Base-by-base conservation (phyloP, 768 basidiomycete species). In the Boletus subparvulus region DNA sequence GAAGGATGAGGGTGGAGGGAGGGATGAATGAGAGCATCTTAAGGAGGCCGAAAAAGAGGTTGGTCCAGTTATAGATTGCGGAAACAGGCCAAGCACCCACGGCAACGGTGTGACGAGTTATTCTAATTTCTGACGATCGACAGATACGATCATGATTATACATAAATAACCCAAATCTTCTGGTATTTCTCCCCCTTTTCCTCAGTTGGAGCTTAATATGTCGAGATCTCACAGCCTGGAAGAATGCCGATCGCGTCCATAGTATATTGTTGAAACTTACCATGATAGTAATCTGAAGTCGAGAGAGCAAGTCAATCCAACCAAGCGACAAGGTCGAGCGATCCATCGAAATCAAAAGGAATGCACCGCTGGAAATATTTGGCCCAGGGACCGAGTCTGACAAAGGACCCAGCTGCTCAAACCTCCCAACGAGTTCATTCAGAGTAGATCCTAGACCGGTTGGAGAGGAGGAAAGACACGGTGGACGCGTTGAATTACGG, bases 1-100 rank as follows among this genome's bases (percentile, higher is more conserved):
- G 78, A 28, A 67, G 64, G 37, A 77, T 76, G 55, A 72, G 64
- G 37, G 77, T 76, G 55, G 72, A 41, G 36, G n/a, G 16, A 45
- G 21, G 36, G 21, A 30, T 42, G 47, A 12, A 32, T 58, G 50
- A 56, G 13, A 13, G 37, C 19, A n/a, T 35, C 13, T 13, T 10
- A 9, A n/a, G 9, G 12, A 28, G 6, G 7, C 43, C 7, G 39
- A 24, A 43, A 1, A n/a, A 19, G 6, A 26, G 19, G 30, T 42
- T 4, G 28, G 28, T n/a, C 6, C 17, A 6, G 2, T 14, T 14
- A 11, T 16, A 5, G 41, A 32, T n/a, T 43, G 32, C 33, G n/a
- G 0, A 24, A 33, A 45, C 36, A 50, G 21, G 6, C 39, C 10
- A 39, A 19, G 4, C 26, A 39, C 26, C 36, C 26, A 17, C 39